Percentiles rank a stretch among this genome's conserved stretches.
phyloP scores from a whole-genome alignment of 495 filamentous ascomycete genomes.

The Aspergillus cristatus region DNA sequence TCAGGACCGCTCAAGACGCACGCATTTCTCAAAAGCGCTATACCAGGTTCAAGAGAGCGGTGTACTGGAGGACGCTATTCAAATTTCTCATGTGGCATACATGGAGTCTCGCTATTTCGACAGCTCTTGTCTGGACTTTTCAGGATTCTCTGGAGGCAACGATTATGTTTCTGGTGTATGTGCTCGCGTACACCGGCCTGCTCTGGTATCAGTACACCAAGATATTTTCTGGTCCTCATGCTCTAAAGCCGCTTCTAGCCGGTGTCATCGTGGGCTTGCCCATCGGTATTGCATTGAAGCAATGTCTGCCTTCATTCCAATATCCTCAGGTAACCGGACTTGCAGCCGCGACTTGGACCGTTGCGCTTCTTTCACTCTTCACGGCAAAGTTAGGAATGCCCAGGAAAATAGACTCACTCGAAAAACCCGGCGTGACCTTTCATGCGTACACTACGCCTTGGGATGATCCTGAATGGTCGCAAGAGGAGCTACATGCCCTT shows the following conservation, averaged over 20 bases:
- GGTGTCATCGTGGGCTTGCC: conserved; percentile 40
- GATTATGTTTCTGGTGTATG: conserved; percentile 44
- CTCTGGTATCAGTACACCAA: conserved; percentile 55
- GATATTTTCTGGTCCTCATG: conserved; percentile 48
- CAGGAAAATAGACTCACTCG: conserved; percentile 29
- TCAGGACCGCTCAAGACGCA: conserved; percentile 28
- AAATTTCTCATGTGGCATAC: conserved; percentile 47
- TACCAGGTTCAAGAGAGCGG: conserved; percentile 35
- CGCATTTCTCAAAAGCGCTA: conserved; percentile 37
- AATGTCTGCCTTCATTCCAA: conserved; percentile 24
- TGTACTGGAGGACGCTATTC: conserved; percentile 47
- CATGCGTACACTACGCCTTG: conserved; percentile 39
- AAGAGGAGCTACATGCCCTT: conserved; percentile 43
- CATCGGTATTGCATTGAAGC: conserved; percentile 34
- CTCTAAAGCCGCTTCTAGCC: conserved; percentile 40
- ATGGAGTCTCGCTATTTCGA: conserved; percentile 44
- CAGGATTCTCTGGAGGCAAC: conserved; percentile 29
- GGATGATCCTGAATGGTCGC: conserved; percentile 38
- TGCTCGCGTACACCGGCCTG: conserved; percentile 47
- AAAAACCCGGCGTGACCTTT: conserved; percentile 28
- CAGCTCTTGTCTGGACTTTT: conserved; percentile 47
- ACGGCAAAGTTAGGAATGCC: conserved; percentile 37
- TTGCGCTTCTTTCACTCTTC: conserved; percentile 40
- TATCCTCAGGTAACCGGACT: conserved; percentile 46
- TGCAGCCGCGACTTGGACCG: conserved; percentile 43